phyloP scores from a whole-genome alignment of 371 early-diverging fungal species.

The Hamiltosporidium magnivora region DNA sequence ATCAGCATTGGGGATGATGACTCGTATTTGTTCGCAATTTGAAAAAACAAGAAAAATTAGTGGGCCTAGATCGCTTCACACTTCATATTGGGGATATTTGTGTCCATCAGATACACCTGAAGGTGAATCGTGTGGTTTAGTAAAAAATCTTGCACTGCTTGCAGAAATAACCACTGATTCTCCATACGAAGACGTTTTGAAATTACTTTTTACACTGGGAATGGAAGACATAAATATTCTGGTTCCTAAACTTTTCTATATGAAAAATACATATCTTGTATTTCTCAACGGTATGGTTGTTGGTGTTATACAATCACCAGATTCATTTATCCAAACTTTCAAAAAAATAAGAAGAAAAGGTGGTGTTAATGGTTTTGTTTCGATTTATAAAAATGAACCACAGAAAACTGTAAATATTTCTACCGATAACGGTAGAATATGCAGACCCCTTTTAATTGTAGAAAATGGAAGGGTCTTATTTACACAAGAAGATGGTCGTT shows the following conservation, averaged over 20 bases:
- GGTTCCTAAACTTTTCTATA: neutral
- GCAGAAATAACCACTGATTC: constrained; percentile 92
- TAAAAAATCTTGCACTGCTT: constrained; percentile 94
- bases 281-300: constrained; percentile 77
- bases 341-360: constrained; percentile 71
- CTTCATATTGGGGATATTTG: constrained; percentile 94
- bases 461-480: constrained; percentile 58
- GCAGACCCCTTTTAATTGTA: constrained; percentile 88
- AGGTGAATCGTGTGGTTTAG: constrained; percentile 97
- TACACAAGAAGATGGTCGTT: constrained; percentile 59
- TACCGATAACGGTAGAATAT: constrained; percentile 91
- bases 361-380: constrained; percentile 72
- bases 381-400: constrained; percentile 71
- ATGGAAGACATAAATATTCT: constrained; percentile 60
- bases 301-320: constrained; percentile 68
- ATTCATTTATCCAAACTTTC: constrained; percentile 66
- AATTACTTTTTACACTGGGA: constrained; percentile 64
- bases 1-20: constrained; percentile 96
- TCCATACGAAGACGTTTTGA: constrained; percentile 62
- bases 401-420: constrained; percentile 75
- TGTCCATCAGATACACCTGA: constrained; percentile 98
- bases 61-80: constrained; percentile 91
- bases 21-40: constrained; percentile 90
- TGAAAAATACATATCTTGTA: constrained; percentile 59
- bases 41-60: constrained; percentile 98